Base-by-base conservation (phyloP, 2,329 filamentous ascomycete species). In the Colletotrichum plurivorum region DNA sequence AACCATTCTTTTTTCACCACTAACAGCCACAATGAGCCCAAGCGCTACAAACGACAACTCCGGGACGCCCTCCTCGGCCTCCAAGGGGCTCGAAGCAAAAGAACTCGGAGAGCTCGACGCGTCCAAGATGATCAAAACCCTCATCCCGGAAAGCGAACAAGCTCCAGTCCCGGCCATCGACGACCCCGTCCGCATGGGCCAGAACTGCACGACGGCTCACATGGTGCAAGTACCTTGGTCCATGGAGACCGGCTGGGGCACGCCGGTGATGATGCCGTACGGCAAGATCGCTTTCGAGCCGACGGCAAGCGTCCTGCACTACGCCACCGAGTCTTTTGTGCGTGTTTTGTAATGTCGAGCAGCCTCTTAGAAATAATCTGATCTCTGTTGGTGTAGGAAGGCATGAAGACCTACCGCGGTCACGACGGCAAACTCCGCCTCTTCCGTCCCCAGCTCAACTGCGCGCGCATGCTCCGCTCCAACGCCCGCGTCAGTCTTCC, bases 321-420 rank as follows among this genome's bases (percentile, higher is more conserved):
- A 94, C 78, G 92, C 92, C 15, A 94, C 92, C 25, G 89, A 93
- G 75, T 94, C 92, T 76, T 94, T 94, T 79, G 62, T 64, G 16
- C 22, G 61, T 57, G 20, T 22, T 22, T 22, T 22, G 2, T 22
- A 22, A 22, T 22, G 2, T 22, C 20, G 20, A 22, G 3, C 20
- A 22, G 20, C 20, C 20, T 22, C 20, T 22, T 22, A 22, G 20
- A 22, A 22, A 22, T 2, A 22, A 22, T 22, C 20, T 22, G 20
- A 22, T 22, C 20, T 22, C 20, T 22, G 20, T 22, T 22, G 20
- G 20, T 20, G 6, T 10, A 64, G 62, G 92, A 94, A 79, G 92
- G 92, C 6, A 72, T 81, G 62, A 94, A 94, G 78, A 87, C 89
- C n/a, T 94, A 94, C 82, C 87, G 92, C 59, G 92, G 92, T 41